Base-by-base conservation (phyloP, 345 rosid species). In the Turritis glabra region DNA sequence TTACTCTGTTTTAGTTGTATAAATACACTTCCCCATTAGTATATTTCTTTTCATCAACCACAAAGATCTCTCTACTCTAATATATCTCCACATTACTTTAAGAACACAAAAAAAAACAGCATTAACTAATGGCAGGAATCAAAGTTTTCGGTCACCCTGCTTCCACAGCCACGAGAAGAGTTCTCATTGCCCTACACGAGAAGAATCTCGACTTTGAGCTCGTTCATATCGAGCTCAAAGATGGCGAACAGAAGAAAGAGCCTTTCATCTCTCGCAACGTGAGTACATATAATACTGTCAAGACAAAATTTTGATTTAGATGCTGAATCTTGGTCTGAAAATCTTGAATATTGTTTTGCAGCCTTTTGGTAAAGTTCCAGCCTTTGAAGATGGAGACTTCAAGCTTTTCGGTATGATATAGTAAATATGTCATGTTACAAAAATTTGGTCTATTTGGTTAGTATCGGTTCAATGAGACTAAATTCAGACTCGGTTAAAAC, bases 311-410 rank as follows among this genome's bases (percentile, higher is more conserved):
- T 7, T 18, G 40, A 18, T 40, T 62, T 9, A 46, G 22, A 7
- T 46, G 2, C 11, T 7, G 11, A 50, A 18, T 40, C 25, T 46
- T 58, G 48, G 33, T 71, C 64, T 54, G 75, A 69, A 60, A n/a
- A 22, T 54, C 7, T 76, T 74, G 17, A 47, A 30, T 1, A 5
- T 33, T 52, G 41, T 51, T 73, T 69, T 77, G 84, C 82, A 88
- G 96, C 96, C 95, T 18, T 92, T 87, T 47, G 93, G 95, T 66
- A 88, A 87, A 81, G 74, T 92, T 76, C 98, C 96, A 48, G 86
- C 82, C 43, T 70, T 87, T 25, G 90, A 88, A 77, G 83, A 90
- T 13, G 98, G 89, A 62, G 92, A 85, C 77, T 67, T 88, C 57
- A 82, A 81, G 80, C 87, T 92, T 55, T 85, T 90, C 13, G 94